Evolutionary conservation across 1,139 yeast species (phyloP).

Genomic region (Diutina pseudorugosa): DNA sequence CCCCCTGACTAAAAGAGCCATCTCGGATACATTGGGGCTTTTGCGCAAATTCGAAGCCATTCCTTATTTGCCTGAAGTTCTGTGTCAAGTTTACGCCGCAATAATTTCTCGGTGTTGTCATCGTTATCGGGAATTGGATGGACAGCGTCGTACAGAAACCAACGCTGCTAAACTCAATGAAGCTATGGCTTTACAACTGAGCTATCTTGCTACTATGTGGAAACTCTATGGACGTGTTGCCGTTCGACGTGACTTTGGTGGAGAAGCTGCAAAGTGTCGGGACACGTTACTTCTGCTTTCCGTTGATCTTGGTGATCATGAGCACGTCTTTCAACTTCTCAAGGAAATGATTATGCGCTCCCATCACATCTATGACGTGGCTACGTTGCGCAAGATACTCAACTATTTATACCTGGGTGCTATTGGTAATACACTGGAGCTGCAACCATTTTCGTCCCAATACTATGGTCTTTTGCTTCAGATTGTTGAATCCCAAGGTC

Average conservation of each 20-base stretch:
- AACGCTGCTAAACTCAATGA: constrained; percentile 4
- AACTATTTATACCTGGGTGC: constrained; percentile 6
- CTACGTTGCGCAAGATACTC: constrained; percentile 14
- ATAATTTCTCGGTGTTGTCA: constrained; percentile 18
- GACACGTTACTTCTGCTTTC: constrained; percentile 21
- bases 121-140: constrained; percentile 12
- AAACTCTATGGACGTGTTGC: constrained; percentile 22
- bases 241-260: constrained; percentile 26
- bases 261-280: constrained; percentile 12
- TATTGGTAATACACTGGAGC: not conserved
- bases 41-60: constrained; percentile 20
- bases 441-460: constrained; percentile 5
- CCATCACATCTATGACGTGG: constrained; percentile 24
- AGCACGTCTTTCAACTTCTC: constrained; percentile 23
- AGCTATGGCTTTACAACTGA: constrained; percentile 5
- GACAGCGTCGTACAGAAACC: constrained; percentile 5
- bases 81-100: constrained; percentile 19
- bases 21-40: not conserved
- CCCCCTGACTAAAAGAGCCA: not conserved
- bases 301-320: constrained; percentile 25
- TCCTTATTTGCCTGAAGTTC: constrained; percentile 27
- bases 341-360: constrained; percentile 25
- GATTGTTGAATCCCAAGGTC: constrained; percentile 23
- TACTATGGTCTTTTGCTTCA: constrained; percentile 24
- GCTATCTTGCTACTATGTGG: constrained; percentile 17